These are phyloP conservation scores for Strobilomyces echinocephalus DNA, from an alignment of 768 basidiomycete species.

Conservation along the genomic window DNA sequence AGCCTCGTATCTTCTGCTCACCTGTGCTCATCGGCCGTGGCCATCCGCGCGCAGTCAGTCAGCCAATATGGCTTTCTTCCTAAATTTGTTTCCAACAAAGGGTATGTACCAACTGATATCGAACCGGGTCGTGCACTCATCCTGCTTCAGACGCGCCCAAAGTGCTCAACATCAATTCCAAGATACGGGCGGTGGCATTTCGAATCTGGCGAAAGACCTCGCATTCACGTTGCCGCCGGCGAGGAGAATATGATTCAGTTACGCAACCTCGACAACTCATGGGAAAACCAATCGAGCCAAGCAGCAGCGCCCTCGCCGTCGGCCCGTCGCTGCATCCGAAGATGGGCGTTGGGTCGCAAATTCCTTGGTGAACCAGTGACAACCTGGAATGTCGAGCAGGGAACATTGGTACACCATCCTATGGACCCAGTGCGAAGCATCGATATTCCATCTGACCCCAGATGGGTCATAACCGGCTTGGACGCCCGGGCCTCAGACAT, in stretches of 20 bases:
- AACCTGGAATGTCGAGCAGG: conserved; percentile 7
- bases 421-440: conserved; percentile 10
- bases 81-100: neutral
- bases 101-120: neutral
- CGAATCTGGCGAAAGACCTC: neutral
- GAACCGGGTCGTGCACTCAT: neutral
- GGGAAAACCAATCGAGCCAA: conserved; percentile 9
- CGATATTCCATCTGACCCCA: conserved; percentile 17
- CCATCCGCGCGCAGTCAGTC: too few species aligned
- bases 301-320: neutral
- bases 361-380: conserved; percentile 1
- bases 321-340: conserved; percentile 8
- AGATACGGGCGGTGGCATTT: conserved; percentile 12
- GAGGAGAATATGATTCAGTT: conserved; percentile 9
- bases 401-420: neutral
- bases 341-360: conserved; percentile 10
- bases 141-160: neutral
- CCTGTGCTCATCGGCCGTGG: too few species aligned
- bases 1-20: neutral
- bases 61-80: conserved; percentile 5
- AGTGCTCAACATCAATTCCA: conserved; percentile 5
- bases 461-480: conserved; percentile 15
- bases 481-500: conserved; percentile 9
- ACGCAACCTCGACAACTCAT: conserved; percentile 5
- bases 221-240: conserved; percentile 9